phyloP scores from a whole-genome alignment of 768 basidiomycete species.

The Panaeolus cyanescens region DNA sequence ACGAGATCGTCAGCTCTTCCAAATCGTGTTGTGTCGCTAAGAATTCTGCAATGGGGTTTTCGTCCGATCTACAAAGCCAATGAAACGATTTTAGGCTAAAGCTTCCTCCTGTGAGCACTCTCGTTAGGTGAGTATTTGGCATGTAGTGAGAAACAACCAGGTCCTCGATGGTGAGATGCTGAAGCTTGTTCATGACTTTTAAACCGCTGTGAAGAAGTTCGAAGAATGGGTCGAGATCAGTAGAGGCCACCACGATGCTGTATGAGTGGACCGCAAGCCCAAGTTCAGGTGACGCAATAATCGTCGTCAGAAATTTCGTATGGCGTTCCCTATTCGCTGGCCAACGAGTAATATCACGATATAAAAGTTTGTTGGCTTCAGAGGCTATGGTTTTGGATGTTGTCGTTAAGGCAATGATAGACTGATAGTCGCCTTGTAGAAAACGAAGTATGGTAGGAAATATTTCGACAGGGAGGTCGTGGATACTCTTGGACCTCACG shows the following conservation, averaged over 20 bases:
- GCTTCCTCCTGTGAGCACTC: not conserved
- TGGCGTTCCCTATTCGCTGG: not conserved
- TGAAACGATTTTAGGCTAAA: not conserved
- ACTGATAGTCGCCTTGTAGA: not conserved
- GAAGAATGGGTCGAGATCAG: not conserved
- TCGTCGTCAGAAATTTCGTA: not conserved
- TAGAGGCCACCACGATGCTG: not conserved
- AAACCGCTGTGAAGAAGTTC: not conserved
- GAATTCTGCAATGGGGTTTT: not conserved
- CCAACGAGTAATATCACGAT: not conserved
- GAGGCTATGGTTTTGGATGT: not conserved
- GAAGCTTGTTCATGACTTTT: not conserved
- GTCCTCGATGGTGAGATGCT: not conserved
- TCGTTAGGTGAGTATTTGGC: not conserved
- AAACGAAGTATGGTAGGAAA: not conserved
- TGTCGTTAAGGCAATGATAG: not conserved
- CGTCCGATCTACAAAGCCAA: not conserved
- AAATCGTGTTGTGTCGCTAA: not conserved
- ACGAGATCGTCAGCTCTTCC: not conserved
- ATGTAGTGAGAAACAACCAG: not conserved
- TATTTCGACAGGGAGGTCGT: not conserved
- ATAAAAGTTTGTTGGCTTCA: not conserved
- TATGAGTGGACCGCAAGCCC: not conserved
- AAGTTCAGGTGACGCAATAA: not conserved
- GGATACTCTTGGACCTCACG: not conserved